Evolutionary conservation across 1,139 yeast genomes (phyloP), one percentile per base, ranked within the genome.

Genomic region (Hemisphaericaspora xylofermentans): DNA sequence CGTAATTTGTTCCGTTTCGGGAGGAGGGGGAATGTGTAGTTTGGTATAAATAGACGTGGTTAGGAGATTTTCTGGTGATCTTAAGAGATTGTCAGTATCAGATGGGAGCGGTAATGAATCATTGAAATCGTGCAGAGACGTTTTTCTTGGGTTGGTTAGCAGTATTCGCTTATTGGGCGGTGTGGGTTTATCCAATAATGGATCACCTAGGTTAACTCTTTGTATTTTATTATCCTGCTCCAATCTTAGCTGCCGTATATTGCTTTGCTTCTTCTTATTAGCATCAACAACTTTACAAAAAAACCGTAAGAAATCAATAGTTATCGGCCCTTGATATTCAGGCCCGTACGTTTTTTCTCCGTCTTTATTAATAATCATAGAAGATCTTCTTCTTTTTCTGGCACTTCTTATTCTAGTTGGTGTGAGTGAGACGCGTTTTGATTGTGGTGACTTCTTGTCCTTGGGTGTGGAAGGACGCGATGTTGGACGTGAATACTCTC

Each of bases 321-420:
- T 69, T 5, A 71, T 57, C 1, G 74, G 69, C 0, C 76, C 76
- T 6, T 58, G 53, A 46, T 70, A 70, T 10, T 55, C 58, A 0
- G 65, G 56, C 30, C 66, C 65, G 40, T 56, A 68, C 0, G 52
- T 49, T 2, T 53, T 43, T 13, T 53, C 55, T 0, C 70, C 70
- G 3, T 49, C 43, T 4, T 46, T 52, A 6, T 58, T 56, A 3
- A 57, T 44, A 1, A 66, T 53, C 30, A 65, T 52, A 0, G 74
- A 68, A 1, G 72, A 64, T 9, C 74, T 49, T 31, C 72, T 48
- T 32, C 66, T 50, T 27, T 55, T 43, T 18, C 50, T 43, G 17
- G 50, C 41, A 16, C 44, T 43, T 18, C 38, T 26, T 28, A 37
- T 9, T 38, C 52, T 38, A 1, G 47, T 43, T 4, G 53, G 53